These are phyloP conservation scores for Ophiostoma populinum DNA, from an alignment of 2,329 filamentous ascomycete species.

Conservation along the genomic window DNA sequence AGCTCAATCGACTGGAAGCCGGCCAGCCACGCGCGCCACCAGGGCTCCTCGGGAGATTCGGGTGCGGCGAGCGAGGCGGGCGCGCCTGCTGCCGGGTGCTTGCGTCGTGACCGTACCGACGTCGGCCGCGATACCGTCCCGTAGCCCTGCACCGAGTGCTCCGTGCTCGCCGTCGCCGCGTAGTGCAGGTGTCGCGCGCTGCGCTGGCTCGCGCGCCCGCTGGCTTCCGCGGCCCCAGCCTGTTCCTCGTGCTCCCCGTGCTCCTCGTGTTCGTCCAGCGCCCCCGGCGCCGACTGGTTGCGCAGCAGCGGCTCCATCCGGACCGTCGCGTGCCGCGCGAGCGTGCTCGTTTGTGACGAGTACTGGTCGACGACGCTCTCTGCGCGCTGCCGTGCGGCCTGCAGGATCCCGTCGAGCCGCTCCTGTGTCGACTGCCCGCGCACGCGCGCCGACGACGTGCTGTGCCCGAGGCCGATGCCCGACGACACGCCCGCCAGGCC, in stretches of 20 bases:
- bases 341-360: constrained; percentile 6
- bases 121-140: constrained; percentile 3
- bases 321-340: neutral
- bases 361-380: constrained; percentile 9
- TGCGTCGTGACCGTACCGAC: neutral
- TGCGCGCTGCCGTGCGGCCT: constrained; percentile 17
- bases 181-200: constrained; percentile 8
- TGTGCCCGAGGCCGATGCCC: neutral
- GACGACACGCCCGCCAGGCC: constrained; percentile 3
- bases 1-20: constrained; percentile 50
- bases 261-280: constrained; percentile 5
- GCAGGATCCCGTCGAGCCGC: constrained; percentile 18
- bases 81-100: neutral
- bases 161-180: constrained; percentile 5
- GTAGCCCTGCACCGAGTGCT: too few species aligned
- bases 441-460: constrained; percentile 3
- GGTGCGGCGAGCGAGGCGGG: constrained; percentile 6
- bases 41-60: constrained; percentile 13
- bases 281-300: constrained; percentile 10
- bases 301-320: constrained; percentile 10
- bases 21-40: constrained; percentile 30
- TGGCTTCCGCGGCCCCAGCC: constrained; percentile 9
- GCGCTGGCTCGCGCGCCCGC: constrained; percentile 10
- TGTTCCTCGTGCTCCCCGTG: constrained; percentile 11
- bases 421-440: constrained; percentile 16